phyloP scores from a whole-genome alignment of 495 filamentous ascomycete species.

The Aeminium ludgeri region DNA sequence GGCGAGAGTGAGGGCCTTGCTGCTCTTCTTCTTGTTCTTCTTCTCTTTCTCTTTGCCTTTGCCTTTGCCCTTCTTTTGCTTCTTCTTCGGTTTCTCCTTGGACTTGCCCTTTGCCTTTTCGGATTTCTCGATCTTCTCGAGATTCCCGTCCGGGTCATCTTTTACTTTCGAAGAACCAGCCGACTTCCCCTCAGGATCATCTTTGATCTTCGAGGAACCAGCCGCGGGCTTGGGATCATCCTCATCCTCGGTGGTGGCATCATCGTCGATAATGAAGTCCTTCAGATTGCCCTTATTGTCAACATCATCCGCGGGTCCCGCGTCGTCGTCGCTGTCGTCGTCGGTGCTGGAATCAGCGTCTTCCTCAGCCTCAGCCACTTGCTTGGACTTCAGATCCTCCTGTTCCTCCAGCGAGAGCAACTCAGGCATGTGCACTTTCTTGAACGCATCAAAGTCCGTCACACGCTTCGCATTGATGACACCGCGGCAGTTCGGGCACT shows the following conservation, averaged over 20 bases:
- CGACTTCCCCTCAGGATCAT: constrained; percentile 22
- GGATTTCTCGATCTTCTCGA: constrained; percentile 30
- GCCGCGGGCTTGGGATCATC: constrained; percentile 22
- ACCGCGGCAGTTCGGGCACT: constrained; percentile 63
- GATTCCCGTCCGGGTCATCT: too few relatives aligned
- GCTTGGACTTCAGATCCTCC: constrained; percentile 15
- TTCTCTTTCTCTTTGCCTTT: constrained; percentile 21
- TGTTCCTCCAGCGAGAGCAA: constrained; percentile 17
- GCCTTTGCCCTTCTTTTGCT: constrained; percentile 16
- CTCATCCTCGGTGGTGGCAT: constrained; percentile 24
- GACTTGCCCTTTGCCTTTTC: constrained; percentile 22
- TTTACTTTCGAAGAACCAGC: constrained; percentile 14
- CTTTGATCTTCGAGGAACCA: constrained; percentile 10
- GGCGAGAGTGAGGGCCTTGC: constrained; percentile 36
- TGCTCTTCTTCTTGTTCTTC: constrained; percentile 29
- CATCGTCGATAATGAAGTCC: constrained; percentile 29
- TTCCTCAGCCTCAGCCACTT: constrained; percentile 17
- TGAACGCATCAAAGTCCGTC: constrained; percentile 59
- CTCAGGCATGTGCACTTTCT: constrained; percentile 49
- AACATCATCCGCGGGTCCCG: constrained; percentile 7
- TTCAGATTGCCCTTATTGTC: constrained; percentile 17
- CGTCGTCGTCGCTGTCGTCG: constrained; percentile 20
- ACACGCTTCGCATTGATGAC: constrained; percentile 46
- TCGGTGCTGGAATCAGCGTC: constrained; percentile 12
- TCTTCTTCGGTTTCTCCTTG: constrained; percentile 9